Evolutionary conservation across 495 filamentous ascomycete species (phyloP).

Genomic region (Hypoxylon fragiforme): DNA sequence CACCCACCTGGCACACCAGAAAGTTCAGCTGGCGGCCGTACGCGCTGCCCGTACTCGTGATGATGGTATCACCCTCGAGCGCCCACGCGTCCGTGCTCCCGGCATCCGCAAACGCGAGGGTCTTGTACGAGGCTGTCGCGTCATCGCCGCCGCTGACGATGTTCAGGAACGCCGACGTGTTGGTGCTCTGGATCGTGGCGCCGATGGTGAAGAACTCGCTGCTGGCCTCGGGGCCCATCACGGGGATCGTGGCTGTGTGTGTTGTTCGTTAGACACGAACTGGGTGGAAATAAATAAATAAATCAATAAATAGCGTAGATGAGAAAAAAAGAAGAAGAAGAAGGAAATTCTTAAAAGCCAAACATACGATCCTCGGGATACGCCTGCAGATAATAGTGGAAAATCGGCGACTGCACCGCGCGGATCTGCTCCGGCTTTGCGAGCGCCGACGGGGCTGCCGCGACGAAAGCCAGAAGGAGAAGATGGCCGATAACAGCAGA

Average conservation of each 20-base stretch:
- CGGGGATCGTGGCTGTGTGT: slow-evolving; percentile 41
- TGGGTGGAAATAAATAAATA: too few species aligned
- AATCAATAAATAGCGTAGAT: slow-evolving; percentile 2
- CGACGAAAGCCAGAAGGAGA: slow-evolving; percentile 19
- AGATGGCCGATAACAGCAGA: slow-evolving; percentile 1
- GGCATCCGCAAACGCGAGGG: slow-evolving; percentile 45
- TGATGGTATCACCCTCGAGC: slow-evolving; percentile 58
- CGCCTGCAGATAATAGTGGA: slow-evolving; percentile 50
- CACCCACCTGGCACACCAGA: slow-evolving; percentile 48
- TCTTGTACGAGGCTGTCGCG: slow-evolving; percentile 47
- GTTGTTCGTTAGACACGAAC: slow-evolving; percentile 20
- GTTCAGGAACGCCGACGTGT: slow-evolving; percentile 50
- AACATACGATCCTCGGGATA: slow-evolving; percentile 42
- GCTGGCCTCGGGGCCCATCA: slow-evolving; percentile 50
- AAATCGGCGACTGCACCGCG: slow-evolving; percentile 46
- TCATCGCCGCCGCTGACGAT: slow-evolving; percentile 44
- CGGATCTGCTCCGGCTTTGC: slow-evolving; percentile 51
- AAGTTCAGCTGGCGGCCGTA: slow-evolving; percentile 58
- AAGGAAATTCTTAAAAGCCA: background rate
- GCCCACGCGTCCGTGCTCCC: slow-evolving; percentile 50
- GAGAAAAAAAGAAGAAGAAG: background rate
- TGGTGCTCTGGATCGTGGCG: slow-evolving; percentile 50
- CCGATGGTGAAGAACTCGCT: slow-evolving; percentile 52
- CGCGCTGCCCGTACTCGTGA: slow-evolving; percentile 46
- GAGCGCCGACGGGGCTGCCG: slow-evolving; percentile 6